Evolutionary conservation across 2,329 filamentous ascomycete species (phyloP).

Genomic region (Coniochaeta sp.): DNA sequence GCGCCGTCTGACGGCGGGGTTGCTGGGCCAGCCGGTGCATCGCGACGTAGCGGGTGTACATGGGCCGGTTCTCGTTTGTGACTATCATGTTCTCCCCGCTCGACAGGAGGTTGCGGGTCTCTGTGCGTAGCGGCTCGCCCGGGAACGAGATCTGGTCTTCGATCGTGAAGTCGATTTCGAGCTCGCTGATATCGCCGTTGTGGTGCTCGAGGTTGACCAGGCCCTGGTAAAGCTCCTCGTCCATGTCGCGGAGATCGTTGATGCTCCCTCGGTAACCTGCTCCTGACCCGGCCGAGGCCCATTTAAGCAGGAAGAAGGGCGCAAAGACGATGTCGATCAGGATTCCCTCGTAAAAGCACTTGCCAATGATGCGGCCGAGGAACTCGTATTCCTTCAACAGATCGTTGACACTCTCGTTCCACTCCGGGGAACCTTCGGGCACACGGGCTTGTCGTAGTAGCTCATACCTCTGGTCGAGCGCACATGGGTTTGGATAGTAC

Average conservation of each 20-base stretch:
- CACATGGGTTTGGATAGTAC: conserved; percentile 79
- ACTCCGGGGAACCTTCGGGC: conserved; percentile 46
- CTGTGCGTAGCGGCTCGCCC: conserved; percentile 45
- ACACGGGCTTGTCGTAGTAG: conserved; percentile 44
- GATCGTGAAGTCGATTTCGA: conserved; percentile 84
- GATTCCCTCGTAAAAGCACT: conserved; percentile 96
- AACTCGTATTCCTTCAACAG: conserved; percentile 80
- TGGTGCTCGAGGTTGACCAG: conserved; percentile 81
- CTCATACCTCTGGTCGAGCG: conserved; percentile 62
- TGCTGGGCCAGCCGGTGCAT: conserved; percentile 80
- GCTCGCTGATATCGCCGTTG: conserved; percentile 68
- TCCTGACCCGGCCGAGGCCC: conserved; percentile 61
- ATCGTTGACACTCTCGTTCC: conserved; percentile 48
- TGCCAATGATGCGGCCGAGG: conserved; percentile 84
- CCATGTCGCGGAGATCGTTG: conserved; percentile 88
- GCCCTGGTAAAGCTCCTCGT: conserved; percentile 84
- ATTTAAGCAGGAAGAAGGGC: conserved; percentile 92
- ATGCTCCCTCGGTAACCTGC: conserved; percentile 81
- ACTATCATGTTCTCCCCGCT: conserved; percentile 72
- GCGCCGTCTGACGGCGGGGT: conserved; percentile 71
- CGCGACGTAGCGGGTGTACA: conserved; percentile 92
- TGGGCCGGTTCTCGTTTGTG: conserved; percentile 83
- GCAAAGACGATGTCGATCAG: conserved; percentile 90
- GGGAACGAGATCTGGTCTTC: conserved; percentile 56
- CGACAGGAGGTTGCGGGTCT: conserved; percentile 69